Evolutionary conservation across 768 basidiomycete species (phyloP).

Genomic region (Leucosporidium yakuticum): DNA sequence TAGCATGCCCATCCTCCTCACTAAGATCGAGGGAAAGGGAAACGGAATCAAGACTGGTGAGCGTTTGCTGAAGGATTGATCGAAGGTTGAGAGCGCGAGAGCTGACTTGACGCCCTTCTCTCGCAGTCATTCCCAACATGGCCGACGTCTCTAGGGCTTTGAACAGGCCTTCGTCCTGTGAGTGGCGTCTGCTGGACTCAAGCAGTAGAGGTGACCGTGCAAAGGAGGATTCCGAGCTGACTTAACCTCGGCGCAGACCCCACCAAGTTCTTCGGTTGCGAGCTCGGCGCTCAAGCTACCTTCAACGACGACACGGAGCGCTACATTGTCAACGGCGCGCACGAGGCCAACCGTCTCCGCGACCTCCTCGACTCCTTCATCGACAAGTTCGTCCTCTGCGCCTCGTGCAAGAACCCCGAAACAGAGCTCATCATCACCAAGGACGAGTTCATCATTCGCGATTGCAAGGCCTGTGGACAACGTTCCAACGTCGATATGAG

Average conservation of each 20-base stretch:
- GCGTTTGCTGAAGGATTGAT: neutral
- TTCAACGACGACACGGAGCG: slow-evolving; percentile 94
- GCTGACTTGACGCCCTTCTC: neutral
- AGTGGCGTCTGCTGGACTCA: slow-evolving; percentile 21
- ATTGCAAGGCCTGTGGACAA: slow-evolving; percentile 98
- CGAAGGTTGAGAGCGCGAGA: neutral
- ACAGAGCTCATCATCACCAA: slow-evolving; percentile 90
- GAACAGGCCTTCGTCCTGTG: slow-evolving; percentile 76
- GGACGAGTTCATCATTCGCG: slow-evolving; percentile 79
- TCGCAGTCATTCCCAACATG: slow-evolving; percentile 85
- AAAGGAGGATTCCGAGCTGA: neutral
- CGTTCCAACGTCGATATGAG: slow-evolving; percentile 89
- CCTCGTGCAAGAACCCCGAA: slow-evolving; percentile 97
- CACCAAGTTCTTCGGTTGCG: slow-evolving; percentile 98
- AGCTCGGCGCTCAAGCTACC: slow-evolving; percentile 94
- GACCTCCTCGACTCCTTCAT: slow-evolving; percentile 96
- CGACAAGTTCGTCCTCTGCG: slow-evolving; percentile 96
- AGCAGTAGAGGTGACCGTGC: neutral
- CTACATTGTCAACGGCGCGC: slow-evolving; percentile 97
- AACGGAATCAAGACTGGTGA: slow-evolving; percentile 90
- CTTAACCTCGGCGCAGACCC: slow-evolving; percentile 54
- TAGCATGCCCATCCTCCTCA: slow-evolving; percentile 89
- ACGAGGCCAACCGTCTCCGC: slow-evolving; percentile 81
- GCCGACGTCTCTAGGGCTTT: slow-evolving; percentile 92
- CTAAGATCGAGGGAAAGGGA: slow-evolving; percentile 97